Evolutionary conservation across 2,329 filamentous ascomycete species (phyloP), one percentile per base, ranked within the genome.

Genomic region (Arthroderma uncinatum): DNA sequence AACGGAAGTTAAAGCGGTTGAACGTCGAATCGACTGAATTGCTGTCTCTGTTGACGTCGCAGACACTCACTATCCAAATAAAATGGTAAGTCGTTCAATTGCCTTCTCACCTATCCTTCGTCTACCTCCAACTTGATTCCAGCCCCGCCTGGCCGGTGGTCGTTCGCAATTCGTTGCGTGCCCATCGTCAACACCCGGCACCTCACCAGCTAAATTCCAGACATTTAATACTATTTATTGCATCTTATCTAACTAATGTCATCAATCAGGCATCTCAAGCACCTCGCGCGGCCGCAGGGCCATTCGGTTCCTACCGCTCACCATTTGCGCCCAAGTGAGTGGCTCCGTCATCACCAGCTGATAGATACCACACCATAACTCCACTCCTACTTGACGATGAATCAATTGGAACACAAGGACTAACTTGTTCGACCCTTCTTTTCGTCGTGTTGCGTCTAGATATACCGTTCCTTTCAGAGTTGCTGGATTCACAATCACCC

Each of bases 301-400:
- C 28, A 36, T 55, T 56, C 19, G 39, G 57, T 52, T 44, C 76
- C 60, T 82, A 79, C 71, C 70, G 74, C 70, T 81, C 78, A 68
- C 77, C 76, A 57, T 82, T 78, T 66, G 80, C 78, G 57, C 81
- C 81, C 60, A 76, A 79, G 80, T 84, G 76, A 70, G 71, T 52
- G 34, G 28, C 60, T 63, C 56, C 57, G 48, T 33, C 34, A n/a
- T 36, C 30, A 14, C 28, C 5, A 53, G 28, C 28, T 30, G 28
- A 30, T n/a, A n/a, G n/a, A 37, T 21, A 39, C 53, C 9, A 52
- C 12, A 47, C 34, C 30, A 33, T 10, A 36, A 36, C 34, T 14
- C 34, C 9, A 9, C 34, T 36, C 34, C 34, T 12, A 12, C 5
- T 36, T 36, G 6, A 5, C 10, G 2, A 12, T 50, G 4, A 12